Percentiles rank a stretch among this genome's conserved stretches.
These are phyloP conservation scores for Daldinia sp. DNA, from an alignment of 2,329 filamentous ascomycete genomes.

Conservation along the genomic window DNA sequence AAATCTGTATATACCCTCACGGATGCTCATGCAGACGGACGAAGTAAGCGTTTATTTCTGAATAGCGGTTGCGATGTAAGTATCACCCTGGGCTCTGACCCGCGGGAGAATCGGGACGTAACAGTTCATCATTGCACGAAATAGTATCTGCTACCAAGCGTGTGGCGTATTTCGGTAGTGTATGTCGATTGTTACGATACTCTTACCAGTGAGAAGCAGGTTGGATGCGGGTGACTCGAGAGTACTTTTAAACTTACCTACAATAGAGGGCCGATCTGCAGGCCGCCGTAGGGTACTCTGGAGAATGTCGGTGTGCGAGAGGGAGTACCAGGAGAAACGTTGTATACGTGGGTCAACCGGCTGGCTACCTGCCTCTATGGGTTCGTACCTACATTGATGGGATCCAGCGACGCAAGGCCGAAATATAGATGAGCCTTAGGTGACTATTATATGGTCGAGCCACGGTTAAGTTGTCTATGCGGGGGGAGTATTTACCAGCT, in stretches of 20 bases:
- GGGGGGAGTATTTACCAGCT: constrained; percentile 32
- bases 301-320: constrained; percentile 5
- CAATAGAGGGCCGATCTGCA: constrained; percentile 16
- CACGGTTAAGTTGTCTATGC: constrained; percentile 32
- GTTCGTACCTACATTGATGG: constrained; percentile 9
- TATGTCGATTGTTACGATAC: constrained; percentile 12
- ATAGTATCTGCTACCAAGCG: constrained; percentile 22
- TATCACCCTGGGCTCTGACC: constrained; percentile 4
- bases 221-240: constrained; percentile 8
- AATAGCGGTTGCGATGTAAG: not conserved
- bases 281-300: not conserved
- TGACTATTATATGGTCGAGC: constrained; percentile 27
- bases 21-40: constrained; percentile 4
- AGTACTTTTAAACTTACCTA: not conserved
- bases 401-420: constrained; percentile 12
- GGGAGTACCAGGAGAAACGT: constrained; percentile 2
- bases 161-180: constrained; percentile 28
- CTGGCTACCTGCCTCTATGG: constrained; percentile 7
- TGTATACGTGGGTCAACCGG: constrained; percentile 9
- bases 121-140: constrained; percentile 12
- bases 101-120: constrained; percentile 29
- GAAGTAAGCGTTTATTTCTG: not conserved
- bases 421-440: constrained; percentile 32
- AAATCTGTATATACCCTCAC: constrained; percentile 6
- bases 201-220: constrained; percentile 11